Evolutionary conservation across 352 stramenopile species (phyloP), one percentile per base, ranked within the genome.

Genomic region (Saprolegnia parasitica): DNA sequence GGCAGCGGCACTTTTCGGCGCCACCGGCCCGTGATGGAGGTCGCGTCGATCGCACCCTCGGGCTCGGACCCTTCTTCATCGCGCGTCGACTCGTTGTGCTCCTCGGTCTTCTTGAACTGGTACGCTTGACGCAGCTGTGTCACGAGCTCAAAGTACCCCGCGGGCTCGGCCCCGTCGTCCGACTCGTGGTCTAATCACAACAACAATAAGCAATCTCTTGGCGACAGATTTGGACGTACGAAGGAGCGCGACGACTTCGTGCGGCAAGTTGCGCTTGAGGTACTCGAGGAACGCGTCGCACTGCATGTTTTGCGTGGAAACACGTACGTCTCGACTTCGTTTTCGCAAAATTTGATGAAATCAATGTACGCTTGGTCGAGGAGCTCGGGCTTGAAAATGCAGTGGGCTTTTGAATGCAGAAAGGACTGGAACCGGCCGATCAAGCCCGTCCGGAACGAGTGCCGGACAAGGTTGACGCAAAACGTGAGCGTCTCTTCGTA

Each of bases 251-350:
- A 70, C 21, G 20, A 63, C 32, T 47, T 70, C 63, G 32, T 45
- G 50, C 9, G 63, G 63, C 37, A 70, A 54, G 37, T 60, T 70
- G 23, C 21, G 32, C 29, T 52, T 52, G 42, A 70, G 37, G 42
- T 70, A 70, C 8, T 21, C 63, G 32, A 70, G 54, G 23, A 70
- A 70, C 11, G 50, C 63, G 18, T 52, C 63, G 63, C 63, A 70
- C 29, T 70, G 63, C 63, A 70, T 70, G 50, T 45, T 26, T 70
- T 70, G 10, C 63, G 23, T n/a, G 63, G 63, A 49, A 70, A 70
- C 5, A 70, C 46, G 21, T 70, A 70, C 16, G 42, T 70, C 24
- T 70, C 63, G 32, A 70, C 50, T 23, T 70, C 63, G 21, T 61
- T 52, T 45, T 70, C 63, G 18, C 54, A 70, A n/a, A 70, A 70